Evolutionary conservation across 2,329 filamentous ascomycete genomes (phyloP).

Genomic region (Elsinoe arachidis): DNA sequence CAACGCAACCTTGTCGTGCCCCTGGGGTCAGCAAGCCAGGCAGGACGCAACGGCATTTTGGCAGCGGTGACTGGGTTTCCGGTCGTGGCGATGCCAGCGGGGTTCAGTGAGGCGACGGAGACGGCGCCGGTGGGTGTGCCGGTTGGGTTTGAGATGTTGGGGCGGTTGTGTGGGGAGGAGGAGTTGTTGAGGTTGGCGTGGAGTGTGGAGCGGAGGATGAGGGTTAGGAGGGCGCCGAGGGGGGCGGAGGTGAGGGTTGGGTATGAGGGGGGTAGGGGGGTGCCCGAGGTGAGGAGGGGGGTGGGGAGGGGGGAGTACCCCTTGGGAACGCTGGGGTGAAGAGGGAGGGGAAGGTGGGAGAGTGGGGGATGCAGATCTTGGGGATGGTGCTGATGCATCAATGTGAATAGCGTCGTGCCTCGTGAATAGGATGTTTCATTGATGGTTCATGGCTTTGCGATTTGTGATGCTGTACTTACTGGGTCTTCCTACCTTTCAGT

Average conservation of each 20-base stretch:
- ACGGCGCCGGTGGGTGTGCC: conserved; percentile 51
- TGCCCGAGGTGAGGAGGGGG: conserved; percentile 35
- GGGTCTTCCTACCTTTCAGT: no score
- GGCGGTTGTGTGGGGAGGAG: conserved; percentile 47
- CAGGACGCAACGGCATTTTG: conserved; percentile 51
- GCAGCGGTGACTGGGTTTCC: conserved; percentile 47
- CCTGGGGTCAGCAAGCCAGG: conserved; percentile 48
- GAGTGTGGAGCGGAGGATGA: conserved; percentile 39
- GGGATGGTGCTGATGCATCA: no score
- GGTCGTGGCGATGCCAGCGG: conserved; percentile 46
- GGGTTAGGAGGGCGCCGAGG: conserved; percentile 39
- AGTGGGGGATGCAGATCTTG: background rate
- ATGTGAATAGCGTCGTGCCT: no score
- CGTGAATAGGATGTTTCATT: background rate
- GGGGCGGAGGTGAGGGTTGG: conserved; percentile 37
- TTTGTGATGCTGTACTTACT: no score
- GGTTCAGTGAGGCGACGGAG: conserved; percentile 41
- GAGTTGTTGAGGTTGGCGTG: conserved; percentile 48
- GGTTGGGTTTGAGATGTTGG: conserved; percentile 57
- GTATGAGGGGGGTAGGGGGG: conserved; percentile 31
- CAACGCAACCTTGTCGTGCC: conserved; percentile 56
- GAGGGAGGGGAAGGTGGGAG: background rate
- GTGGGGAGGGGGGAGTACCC: conserved; percentile 42
- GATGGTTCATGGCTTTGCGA: background rate
- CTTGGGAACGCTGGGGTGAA: conserved; percentile 28